Percentiles rank a stretch among this genome's conserved stretches.
Conservation (phyloP, 805 yeast genomes). For the Candida nemodendra region DNA sequence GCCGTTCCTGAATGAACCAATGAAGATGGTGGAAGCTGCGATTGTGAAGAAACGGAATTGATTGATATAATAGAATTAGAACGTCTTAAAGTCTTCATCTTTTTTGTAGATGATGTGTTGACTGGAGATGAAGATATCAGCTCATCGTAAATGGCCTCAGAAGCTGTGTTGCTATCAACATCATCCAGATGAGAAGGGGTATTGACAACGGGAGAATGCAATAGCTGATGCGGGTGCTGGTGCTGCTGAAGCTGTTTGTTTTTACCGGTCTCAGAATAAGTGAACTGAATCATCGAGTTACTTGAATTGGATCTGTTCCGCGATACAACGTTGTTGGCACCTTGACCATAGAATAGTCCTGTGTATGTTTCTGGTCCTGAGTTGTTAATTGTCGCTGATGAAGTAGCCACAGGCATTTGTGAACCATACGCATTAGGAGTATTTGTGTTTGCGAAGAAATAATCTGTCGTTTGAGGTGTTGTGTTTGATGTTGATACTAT, state of each 20-base stretch:
- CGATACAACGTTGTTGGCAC: not conserved
- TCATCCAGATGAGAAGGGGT: constrained; percentile 21
- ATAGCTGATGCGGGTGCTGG: not conserved
- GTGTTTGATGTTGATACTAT: constrained; percentile 11
- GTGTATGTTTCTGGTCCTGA: not conserved
- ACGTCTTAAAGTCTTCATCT: constrained; percentile 27
- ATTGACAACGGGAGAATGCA: constrained; percentile 19
- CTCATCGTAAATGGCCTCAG: constrained; percentile 13
- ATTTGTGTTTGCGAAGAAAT: constrained; percentile 1
- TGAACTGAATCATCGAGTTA: constrained; percentile 12
- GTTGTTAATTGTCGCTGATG: not conserved
- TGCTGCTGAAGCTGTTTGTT: constrained; percentile 6
- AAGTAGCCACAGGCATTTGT: constrained; percentile 1
- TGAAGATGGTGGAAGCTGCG: constrained; percentile 20
- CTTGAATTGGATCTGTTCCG: constrained; percentile 23
- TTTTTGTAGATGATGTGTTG: constrained; percentile 27
- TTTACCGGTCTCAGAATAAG: constrained; percentile 1
- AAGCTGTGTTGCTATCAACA: constrained; percentile 7
- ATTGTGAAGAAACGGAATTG: constrained; percentile 22
- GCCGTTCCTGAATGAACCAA: not conserved
- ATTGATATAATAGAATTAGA: constrained; percentile 30
- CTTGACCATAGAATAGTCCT: not conserved
- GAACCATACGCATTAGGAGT: too few species aligned
- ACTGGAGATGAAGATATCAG: constrained; percentile 25
- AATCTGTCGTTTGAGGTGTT: constrained; percentile 1